Percentiles rank a stretch among this genome's conserved stretches.
phyloP scores from a whole-genome alignment of 1,139 yeast species.

The Yamadazyma epiphylla region DNA sequence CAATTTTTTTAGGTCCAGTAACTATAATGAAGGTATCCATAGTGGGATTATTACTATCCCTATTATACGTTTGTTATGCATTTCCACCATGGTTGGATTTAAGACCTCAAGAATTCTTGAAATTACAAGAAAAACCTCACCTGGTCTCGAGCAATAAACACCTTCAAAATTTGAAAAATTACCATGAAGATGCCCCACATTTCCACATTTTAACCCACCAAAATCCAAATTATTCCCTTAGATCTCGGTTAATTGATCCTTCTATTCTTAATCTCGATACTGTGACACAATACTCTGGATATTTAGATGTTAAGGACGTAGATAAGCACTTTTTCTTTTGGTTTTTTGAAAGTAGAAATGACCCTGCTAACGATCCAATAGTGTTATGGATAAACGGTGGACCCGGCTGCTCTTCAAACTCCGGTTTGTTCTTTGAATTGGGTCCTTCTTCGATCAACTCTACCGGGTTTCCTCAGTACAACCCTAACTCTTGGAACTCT shows the following conservation, averaged over 20 bases:
- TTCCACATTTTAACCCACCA: too few relatives aligned
- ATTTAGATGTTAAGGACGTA: slow-evolving; percentile 73
- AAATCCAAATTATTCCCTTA: slow-evolving; percentile 12
- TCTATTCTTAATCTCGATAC: slow-evolving; percentile 59
- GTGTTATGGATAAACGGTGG: slow-evolving; percentile 54
- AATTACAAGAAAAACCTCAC: too few relatives aligned
- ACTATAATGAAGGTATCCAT: too few relatives aligned
- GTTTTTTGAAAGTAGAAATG: slow-evolving; percentile 34
- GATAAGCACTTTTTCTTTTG: slow-evolving; percentile 41
- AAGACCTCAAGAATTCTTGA: too few relatives aligned
- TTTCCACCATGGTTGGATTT: too few relatives aligned
- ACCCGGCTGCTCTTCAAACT: slow-evolving; percentile 67
- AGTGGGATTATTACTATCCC: too few relatives aligned
- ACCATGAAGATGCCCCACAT: too few relatives aligned
- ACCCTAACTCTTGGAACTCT: slow-evolving; percentile 31
- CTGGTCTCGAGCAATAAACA: too few relatives aligned
- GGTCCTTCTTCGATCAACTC: slow-evolving; percentile 27
- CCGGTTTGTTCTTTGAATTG: slow-evolving; percentile 30
- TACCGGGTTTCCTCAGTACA: slow-evolving; percentile 21
- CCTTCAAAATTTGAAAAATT: too few relatives aligned
- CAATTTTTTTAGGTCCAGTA: slow-evolving; percentile 41
- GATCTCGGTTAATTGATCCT: slow-evolving; percentile 36
- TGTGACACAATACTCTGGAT: slow-evolving; percentile 76
- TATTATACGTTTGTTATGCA: too few relatives aligned
- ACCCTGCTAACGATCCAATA: slow-evolving; percentile 30